Evolutionary conservation across 495 filamentous ascomycete genomes (phyloP).

Genomic region (Cercophora scortea): DNA sequence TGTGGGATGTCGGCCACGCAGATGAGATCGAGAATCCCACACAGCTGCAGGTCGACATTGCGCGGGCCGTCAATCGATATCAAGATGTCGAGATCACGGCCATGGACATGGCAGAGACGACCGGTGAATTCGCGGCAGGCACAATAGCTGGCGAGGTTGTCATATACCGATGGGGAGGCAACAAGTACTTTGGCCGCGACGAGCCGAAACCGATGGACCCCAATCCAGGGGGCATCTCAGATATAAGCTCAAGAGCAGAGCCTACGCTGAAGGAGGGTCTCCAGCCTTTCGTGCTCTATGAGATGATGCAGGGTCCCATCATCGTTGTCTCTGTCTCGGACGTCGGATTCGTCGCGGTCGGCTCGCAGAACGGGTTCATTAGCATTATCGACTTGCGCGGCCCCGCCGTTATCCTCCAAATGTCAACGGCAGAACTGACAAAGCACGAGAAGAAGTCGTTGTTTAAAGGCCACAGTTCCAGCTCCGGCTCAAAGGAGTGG

Average conservation of each 20-base stretch:
- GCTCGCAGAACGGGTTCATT: conserved; percentile 71
- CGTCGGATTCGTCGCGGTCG: conserved; percentile 83
- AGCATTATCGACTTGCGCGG: conserved; percentile 81
- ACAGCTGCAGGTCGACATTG: conserved; percentile 77
- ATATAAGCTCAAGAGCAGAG: conserved; percentile 67
- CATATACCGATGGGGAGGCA: conserved; percentile 79
- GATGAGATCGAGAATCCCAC: conserved; percentile 87
- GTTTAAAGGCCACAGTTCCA: conserved; percentile 33
- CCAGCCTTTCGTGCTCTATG: conserved; percentile 69
- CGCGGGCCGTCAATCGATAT: conserved; percentile 71
- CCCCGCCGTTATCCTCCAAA: conserved; percentile 75
- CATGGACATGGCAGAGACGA: conserved; percentile 66
- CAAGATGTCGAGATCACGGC: conserved; percentile 68
- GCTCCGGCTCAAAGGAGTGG: conserved; percentile 55
- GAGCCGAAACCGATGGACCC: conserved; percentile 46
- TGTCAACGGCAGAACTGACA: conserved; percentile 55
- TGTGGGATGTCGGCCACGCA: conserved; percentile 85
- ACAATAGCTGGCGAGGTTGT: conserved; percentile 74
- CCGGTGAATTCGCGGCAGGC: conserved; percentile 79
- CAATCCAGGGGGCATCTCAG: conserved; percentile 56
- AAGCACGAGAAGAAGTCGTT: conserved; percentile 66
- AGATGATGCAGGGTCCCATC: conserved; percentile 72
- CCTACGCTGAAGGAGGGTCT: conserved; percentile 75
- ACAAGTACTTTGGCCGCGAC: conserved; percentile 49
- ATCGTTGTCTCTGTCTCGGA: conserved; percentile 75